phyloP scores from a whole-genome alignment of 2,329 filamentous ascomycete genomes.

The Ophiocordyceps camponoti-saundersi region DNA sequence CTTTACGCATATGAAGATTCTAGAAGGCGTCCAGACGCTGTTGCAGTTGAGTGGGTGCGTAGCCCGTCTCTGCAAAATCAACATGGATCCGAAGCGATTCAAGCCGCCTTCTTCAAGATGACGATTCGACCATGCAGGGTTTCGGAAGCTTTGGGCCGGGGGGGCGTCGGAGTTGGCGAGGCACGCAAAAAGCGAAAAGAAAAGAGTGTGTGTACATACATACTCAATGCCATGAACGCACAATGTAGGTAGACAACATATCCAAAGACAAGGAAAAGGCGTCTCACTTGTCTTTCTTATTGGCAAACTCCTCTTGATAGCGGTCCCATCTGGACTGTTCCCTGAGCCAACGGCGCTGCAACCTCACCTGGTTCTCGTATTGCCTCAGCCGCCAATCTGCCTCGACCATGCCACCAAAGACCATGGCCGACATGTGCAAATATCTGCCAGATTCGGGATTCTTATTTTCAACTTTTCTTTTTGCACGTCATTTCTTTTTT shows the following conservation, averaged over 20 bases:
- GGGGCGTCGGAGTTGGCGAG: no score
- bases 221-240: no score
- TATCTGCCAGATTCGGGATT: conserved; percentile 33
- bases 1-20: conserved; percentile 96
- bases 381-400: conserved; percentile 50
- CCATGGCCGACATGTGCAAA: conserved; percentile 73
- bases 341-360: conserved; percentile 43
- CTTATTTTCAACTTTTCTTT: no score
- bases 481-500: no score
- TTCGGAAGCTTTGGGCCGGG: conserved; percentile 12
- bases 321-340: conserved; percentile 53
- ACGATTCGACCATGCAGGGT: conserved; percentile 1
- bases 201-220: background rate
- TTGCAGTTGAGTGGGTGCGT: conserved; percentile 88
- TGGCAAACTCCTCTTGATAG: conserved; percentile 43
- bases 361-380: conserved; percentile 49
- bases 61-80: conserved; percentile 79
- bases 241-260: no score
- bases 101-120: conserved; percentile 21
- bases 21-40: conserved; percentile 93
- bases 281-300: conserved; percentile 19
- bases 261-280: no score
- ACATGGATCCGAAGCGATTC: conserved; percentile 86
- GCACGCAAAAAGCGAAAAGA: background rate
- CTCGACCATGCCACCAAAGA: conserved; percentile 61